Conservation (phyloP, 2,329 filamentous ascomycete genomes). For the Fusarium continuum region DNA sequence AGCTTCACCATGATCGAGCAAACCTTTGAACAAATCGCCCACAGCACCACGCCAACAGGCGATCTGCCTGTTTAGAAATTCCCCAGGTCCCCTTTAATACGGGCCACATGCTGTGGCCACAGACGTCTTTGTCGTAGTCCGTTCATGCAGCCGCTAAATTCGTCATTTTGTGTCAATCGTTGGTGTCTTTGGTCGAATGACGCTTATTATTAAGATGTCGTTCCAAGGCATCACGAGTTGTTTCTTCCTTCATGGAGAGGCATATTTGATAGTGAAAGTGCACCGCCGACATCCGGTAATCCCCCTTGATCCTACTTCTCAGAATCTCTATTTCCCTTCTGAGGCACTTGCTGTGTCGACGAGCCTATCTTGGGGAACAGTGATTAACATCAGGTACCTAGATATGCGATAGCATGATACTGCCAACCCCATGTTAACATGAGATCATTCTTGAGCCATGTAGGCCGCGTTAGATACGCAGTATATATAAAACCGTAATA, state of each 20-base stretch:
- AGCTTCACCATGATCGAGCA: conserved; percentile 31
- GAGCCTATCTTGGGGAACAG: neutral
- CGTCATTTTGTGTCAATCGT: conserved; percentile 22
- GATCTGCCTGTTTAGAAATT: conserved; percentile 26
- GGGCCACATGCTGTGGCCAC: conserved; percentile 34
- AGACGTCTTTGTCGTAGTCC: conserved; percentile 22
- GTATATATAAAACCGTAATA: neutral
- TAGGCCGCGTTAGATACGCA: neutral
- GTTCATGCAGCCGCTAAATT: conserved; percentile 16
- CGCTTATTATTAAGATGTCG: conserved; percentile 13
- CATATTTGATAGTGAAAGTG: neutral
- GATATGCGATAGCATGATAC: neutral
- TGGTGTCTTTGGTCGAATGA: conserved; percentile 20
- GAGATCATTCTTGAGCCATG: neutral
- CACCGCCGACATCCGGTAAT: conserved; percentile 1
- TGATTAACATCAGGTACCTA: neutral
- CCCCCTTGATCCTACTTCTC: conserved; percentile 4
- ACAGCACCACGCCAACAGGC: conserved; percentile 27
- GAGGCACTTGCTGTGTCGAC: neutral
- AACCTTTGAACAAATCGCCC: conserved; percentile 15
- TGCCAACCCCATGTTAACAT: neutral
- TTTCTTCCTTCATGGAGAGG: conserved; percentile 4
- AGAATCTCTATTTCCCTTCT: conserved; percentile 7
- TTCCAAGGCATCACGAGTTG: conserved; percentile 26
- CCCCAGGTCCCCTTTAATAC: conserved; percentile 19